Evolutionary conservation across 805 yeast species (phyloP).

Genomic region (Komagataella kurtzmanii): DNA sequence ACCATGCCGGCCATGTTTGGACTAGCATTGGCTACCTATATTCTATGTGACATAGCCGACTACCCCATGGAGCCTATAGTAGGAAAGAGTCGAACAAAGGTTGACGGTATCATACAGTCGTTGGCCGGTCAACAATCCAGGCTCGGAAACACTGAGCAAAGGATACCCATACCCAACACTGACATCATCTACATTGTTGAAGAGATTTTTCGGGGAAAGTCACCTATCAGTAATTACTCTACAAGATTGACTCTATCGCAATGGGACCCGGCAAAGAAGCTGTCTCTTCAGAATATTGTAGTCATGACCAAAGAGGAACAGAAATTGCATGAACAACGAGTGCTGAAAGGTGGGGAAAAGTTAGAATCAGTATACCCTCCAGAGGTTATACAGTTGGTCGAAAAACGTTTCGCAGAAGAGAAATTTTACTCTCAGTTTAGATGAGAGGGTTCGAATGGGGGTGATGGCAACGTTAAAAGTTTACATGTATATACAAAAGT

Average conservation of each 20-base stretch:
- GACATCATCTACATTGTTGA: slow-evolving; percentile 81
- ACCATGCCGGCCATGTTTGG: slow-evolving; percentile 98
- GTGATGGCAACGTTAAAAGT: background rate
- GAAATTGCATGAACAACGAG: slow-evolving; percentile 59
- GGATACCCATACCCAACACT: slow-evolving; percentile 56
- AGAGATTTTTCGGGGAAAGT: slow-evolving; percentile 87
- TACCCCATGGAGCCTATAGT: slow-evolving; percentile 87
- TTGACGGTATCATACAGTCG: slow-evolving; percentile 70
- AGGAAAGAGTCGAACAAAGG: slow-evolving; percentile 75
- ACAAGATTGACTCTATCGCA: slow-evolving; percentile 69
- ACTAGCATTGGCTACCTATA: slow-evolving; percentile 72
- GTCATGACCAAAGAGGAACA: slow-evolving; percentile 86
- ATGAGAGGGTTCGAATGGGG: slow-evolving; percentile 5
- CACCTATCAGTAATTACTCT: slow-evolving; percentile 73
- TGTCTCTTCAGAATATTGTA: slow-evolving; percentile 68
- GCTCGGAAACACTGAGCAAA: slow-evolving; percentile 56
- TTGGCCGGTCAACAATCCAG: slow-evolving; percentile 82
- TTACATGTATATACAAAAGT: background rate
- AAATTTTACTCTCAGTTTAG: slow-evolving; percentile 50
- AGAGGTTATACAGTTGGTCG: slow-evolving; percentile 43
- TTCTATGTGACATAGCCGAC: slow-evolving; percentile 69
- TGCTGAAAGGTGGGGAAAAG: slow-evolving; percentile 54
- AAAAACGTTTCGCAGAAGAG: slow-evolving; percentile 64
- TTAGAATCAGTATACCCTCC: slow-evolving; percentile 49
- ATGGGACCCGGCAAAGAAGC: slow-evolving; percentile 66